These are phyloP conservation scores for Cryphonectria carpinicola DNA, from an alignment of 2,329 filamentous ascomycete species.

Conservation along the genomic window DNA sequence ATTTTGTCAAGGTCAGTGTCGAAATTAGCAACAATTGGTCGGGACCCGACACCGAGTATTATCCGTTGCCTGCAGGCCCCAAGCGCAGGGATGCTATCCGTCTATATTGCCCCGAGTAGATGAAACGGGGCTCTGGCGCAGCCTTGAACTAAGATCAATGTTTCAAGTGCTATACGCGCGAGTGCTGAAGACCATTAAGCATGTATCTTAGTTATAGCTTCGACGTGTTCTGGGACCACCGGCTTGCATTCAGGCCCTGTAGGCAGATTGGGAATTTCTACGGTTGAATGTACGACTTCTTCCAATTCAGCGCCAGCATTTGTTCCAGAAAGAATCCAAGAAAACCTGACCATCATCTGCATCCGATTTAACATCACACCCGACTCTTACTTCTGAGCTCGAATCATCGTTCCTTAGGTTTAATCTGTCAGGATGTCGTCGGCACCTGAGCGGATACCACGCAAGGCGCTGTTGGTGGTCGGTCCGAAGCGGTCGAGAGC, in stretches of 20 bases:
- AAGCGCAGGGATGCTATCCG: background rate
- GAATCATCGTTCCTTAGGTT: background rate
- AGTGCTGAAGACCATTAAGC: too few relatives aligned
- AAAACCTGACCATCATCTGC: too few relatives aligned
- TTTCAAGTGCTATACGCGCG: too few relatives aligned
- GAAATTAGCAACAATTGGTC: background rate
- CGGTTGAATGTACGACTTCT: too few relatives aligned
- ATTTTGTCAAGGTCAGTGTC: background rate
- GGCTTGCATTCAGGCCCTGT: too few relatives aligned
- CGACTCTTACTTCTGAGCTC: background rate
- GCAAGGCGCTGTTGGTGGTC: background rate
- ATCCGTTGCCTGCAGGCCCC: background rate
- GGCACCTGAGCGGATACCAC: background rate
- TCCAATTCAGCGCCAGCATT: too few relatives aligned
- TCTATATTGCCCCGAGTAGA: constrained; percentile 3
- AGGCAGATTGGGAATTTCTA: too few relatives aligned
- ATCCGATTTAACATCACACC: too few relatives aligned
- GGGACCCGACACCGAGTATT: background rate
- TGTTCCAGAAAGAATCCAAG: too few relatives aligned
- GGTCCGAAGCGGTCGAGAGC: background rate
- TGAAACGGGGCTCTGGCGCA: background rate
- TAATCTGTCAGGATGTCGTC: background rate
- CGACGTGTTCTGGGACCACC: too few relatives aligned
- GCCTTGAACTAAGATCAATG: too few relatives aligned
- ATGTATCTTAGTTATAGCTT: too few relatives aligned